Evolutionary conservation across 202 grass and related monocot species (phyloP).

Genomic region (Carex arenaria): DNA sequence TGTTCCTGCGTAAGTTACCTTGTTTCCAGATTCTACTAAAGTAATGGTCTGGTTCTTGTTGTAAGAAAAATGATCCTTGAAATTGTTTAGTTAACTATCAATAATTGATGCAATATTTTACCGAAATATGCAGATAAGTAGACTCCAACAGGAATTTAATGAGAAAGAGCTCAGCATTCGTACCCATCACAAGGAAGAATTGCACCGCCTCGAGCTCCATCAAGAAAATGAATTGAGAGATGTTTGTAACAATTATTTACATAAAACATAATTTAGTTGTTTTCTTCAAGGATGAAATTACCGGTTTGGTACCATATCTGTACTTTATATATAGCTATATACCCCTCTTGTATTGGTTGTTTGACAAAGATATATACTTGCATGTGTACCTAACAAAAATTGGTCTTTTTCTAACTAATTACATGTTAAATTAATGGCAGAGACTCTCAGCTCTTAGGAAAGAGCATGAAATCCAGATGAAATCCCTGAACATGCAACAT

Average conservation of each 20-base stretch:
- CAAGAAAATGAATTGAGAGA: conserved; percentile 84
- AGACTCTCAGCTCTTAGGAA: conserved; percentile 58
- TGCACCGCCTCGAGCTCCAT: conserved; percentile 56
- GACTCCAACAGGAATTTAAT: conserved; percentile 64
- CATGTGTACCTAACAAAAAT: neutral
- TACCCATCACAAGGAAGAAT: conserved; percentile 75
- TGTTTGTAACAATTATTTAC: conserved; percentile 38
- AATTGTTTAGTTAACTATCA: neutral
- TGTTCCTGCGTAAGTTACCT: neutral
- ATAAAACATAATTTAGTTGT: neutral
- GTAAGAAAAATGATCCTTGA: neutral
- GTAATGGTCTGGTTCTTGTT: neutral
- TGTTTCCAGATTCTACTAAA: neutral
- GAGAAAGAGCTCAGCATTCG: conserved; percentile 65
- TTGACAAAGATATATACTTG: neutral
- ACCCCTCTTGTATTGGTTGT: neutral
- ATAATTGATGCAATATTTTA: neutral
- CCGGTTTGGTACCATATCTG: neutral
- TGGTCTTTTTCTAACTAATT: conserved; percentile 16
- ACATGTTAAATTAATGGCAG: conserved; percentile 35
- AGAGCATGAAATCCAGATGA: conserved; percentile 81
- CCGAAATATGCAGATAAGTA: conserved; percentile 55
- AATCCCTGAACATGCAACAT: conserved; percentile 59
- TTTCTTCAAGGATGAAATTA: neutral
- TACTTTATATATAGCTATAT: neutral